Evolutionary conservation across 768 basidiomycete species (phyloP).

Genomic region (Russula lepida): DNA sequence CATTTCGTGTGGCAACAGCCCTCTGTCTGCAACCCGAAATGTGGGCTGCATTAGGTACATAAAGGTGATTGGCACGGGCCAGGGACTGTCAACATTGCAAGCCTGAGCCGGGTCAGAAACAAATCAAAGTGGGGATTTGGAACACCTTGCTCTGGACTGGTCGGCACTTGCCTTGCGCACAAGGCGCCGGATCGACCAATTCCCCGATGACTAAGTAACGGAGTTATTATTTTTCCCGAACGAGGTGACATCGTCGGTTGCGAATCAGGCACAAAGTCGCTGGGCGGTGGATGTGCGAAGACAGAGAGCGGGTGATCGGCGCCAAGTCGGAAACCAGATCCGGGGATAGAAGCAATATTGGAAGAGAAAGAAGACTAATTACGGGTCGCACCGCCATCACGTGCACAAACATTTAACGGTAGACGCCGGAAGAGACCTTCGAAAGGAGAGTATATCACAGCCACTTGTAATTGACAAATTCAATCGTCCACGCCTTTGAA

Average conservation of each 20-base stretch:
- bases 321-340: conserved; percentile 1
- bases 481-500: too few species aligned
- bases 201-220: not conserved
- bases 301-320: conserved; percentile 8
- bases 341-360: conserved; percentile 4
- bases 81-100: too few species aligned
- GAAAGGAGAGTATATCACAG: too few species aligned
- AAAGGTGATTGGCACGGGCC: too few species aligned
- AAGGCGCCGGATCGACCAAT: not conserved
- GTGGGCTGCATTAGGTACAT: too few species aligned
- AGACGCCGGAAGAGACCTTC: conserved; percentile 1
- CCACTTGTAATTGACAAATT: too few species aligned
- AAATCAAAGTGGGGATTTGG: too few species aligned
- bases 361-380: conserved; percentile 8
- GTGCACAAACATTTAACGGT: not conserved
- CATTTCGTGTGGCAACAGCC: too few species aligned
- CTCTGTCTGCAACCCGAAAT: too few species aligned
- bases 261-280: not conserved
- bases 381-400: not conserved
- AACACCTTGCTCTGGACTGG: too few species aligned
- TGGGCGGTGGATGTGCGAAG: not conserved
- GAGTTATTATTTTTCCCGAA: not conserved
- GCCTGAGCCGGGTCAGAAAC: too few species aligned
- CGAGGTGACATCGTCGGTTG: not conserved
- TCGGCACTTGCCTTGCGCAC: not conserved